A percentile compares a stretch with the other conserved stretches of the same genome.
These are phyloP conservation scores for Clarireedia sp. DNA, from an alignment of 2,329 filamentous ascomycete genomes.

Conservation along the genomic window DNA sequence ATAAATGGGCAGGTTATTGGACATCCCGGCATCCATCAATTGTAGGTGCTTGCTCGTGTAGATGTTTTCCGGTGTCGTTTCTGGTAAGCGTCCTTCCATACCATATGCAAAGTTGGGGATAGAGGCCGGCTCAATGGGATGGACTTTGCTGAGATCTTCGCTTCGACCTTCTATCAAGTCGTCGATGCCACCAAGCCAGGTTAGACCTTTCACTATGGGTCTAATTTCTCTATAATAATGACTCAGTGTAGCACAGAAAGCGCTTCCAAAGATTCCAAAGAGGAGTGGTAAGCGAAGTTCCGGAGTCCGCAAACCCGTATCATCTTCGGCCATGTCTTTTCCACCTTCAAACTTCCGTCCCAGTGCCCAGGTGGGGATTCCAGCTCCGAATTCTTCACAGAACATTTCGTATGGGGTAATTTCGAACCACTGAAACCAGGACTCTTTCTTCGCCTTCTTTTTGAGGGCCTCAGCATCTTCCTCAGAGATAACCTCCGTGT, in stretches of 20 bases:
- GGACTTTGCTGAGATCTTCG: slow-evolving; percentile 80
- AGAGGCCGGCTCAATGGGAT: slow-evolving; percentile 85
- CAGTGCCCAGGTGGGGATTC: slow-evolving; percentile 91
- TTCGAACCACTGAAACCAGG: slow-evolving; percentile 99
- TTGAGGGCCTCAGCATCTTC: slow-evolving; percentile 41
- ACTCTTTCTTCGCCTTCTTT: slow-evolving; percentile 49
- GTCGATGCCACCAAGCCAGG: slow-evolving; percentile 71
- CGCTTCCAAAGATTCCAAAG: slow-evolving; percentile 92
- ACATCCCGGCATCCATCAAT: slow-evolving; percentile 97
- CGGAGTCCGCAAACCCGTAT: slow-evolving; percentile 63
- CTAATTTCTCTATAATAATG: slow-evolving; percentile 94
- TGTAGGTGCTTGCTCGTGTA: slow-evolving; percentile 64
- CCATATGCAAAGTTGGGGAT: slow-evolving; percentile 86
- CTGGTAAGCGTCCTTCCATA: slow-evolving; percentile 67
- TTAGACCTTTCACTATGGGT: slow-evolving; percentile 68
- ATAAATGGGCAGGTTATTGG: slow-evolving; percentile 94
- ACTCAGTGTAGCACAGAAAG: slow-evolving; percentile 89
- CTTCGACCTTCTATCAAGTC: slow-evolving; percentile 75
- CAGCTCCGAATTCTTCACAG: slow-evolving; percentile 83
- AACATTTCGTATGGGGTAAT: slow-evolving; percentile 93
- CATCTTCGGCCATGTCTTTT: slow-evolving; percentile 54
- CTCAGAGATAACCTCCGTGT: slow-evolving; percentile 30
- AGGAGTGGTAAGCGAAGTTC: slow-evolving; percentile 78
- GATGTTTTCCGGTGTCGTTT: slow-evolving; percentile 70
- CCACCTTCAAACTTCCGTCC: slow-evolving; percentile 76